These are phyloP conservation scores for Breynia disticha DNA, from an alignment of 441 rosid genomes.

Conservation along the genomic window DNA sequence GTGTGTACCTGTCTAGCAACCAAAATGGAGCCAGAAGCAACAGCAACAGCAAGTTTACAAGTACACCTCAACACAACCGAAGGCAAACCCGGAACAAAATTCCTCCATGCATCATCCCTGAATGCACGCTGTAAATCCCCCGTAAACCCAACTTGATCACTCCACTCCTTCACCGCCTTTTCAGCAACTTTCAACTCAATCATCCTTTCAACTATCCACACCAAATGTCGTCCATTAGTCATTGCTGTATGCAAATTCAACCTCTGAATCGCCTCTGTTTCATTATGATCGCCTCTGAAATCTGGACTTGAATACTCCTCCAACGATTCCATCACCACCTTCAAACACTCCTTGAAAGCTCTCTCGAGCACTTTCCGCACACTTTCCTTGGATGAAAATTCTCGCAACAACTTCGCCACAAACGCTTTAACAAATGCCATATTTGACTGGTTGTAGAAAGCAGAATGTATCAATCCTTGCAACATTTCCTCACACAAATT, in stretches of 20 bases:
- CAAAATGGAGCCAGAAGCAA: constrained; percentile 49
- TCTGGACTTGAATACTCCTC: constrained; percentile 72
- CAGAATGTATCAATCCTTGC: constrained; percentile 38
- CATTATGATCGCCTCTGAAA: constrained; percentile 55
- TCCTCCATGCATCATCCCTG: constrained; percentile 58
- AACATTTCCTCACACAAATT: constrained; percentile 55
- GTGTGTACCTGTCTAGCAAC: constrained; percentile 63
- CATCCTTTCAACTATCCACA: constrained; percentile 81
- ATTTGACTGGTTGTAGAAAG: constrained; percentile 41
- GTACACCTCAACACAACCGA: constrained; percentile 49
- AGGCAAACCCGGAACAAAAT: constrained; percentile 59
- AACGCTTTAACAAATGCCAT: constrained; percentile 58
- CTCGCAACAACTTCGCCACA: constrained; percentile 54
- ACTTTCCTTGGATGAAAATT: constrained; percentile 39
- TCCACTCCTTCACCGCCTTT: constrained; percentile 57
- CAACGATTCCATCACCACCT: constrained; percentile 48
- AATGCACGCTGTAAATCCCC: constrained; percentile 60
- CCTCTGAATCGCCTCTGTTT: constrained; percentile 73
- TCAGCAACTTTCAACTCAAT: constrained; percentile 66
- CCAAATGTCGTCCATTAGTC: constrained; percentile 48
- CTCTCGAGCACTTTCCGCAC: constrained; percentile 48
- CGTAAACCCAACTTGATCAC: constrained; percentile 49
- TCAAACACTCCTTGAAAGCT: constrained; percentile 45
- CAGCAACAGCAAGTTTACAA: constrained; percentile 51
- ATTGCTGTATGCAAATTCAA: constrained; percentile 56